A percentile compares a stretch with the other conserved stretches of the same genome.
These are phyloP conservation scores for Babesia ovata DNA, from an alignment of 169 alveolate species.

Conservation along the genomic window DNA sequence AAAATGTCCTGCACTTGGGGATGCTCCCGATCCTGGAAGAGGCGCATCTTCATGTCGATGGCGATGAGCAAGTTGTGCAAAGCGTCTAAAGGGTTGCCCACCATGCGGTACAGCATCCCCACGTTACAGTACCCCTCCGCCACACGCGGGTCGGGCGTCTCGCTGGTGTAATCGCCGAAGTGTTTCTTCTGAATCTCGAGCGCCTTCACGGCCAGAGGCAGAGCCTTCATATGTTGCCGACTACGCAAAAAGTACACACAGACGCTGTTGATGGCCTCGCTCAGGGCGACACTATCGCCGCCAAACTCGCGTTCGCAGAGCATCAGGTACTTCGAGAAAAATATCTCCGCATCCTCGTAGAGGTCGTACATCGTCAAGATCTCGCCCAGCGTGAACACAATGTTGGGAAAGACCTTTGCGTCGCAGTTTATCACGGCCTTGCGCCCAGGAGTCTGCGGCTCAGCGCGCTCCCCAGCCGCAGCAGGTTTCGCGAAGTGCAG, in stretches of 20 bases:
- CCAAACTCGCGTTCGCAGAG: slow-evolving; percentile 46
- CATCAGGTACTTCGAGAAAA: slow-evolving; percentile 59
- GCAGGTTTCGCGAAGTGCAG: slow-evolving; percentile 63
- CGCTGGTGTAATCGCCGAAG: slow-evolving; percentile 74
- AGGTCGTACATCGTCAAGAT: slow-evolving; percentile 50
- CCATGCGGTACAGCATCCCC: slow-evolving; percentile 77
- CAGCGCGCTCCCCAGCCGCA: slow-evolving; percentile 3
- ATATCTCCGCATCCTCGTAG: slow-evolving; percentile 59
- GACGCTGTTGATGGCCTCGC: slow-evolving; percentile 76
- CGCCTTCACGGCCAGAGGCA: slow-evolving; percentile 69
- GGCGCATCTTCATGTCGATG: slow-evolving; percentile 85
- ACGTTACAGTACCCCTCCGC: slow-evolving; percentile 84
- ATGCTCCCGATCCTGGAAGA: slow-evolving; percentile 75
- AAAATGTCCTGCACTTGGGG: slow-evolving; percentile 80
- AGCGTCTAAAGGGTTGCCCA: slow-evolving; percentile 80
- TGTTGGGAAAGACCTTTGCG: slow-evolving; percentile 43
- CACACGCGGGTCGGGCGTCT: slow-evolving; percentile 76
- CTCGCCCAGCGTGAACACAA: slow-evolving; percentile 61
- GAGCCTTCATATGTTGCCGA: slow-evolving; percentile 74
- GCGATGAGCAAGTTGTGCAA: slow-evolving; percentile 80
- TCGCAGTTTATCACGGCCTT: slow-evolving; percentile 62
- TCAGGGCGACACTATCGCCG: slow-evolving; percentile 43
- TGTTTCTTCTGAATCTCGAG: slow-evolving; percentile 71
- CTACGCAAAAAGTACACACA: slow-evolving; percentile 71
- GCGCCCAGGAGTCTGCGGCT: slow-evolving; percentile 1